Conservation (phyloP, 2,329 filamentous ascomycete species). For the Chaetomiaceae sp. region DNA sequence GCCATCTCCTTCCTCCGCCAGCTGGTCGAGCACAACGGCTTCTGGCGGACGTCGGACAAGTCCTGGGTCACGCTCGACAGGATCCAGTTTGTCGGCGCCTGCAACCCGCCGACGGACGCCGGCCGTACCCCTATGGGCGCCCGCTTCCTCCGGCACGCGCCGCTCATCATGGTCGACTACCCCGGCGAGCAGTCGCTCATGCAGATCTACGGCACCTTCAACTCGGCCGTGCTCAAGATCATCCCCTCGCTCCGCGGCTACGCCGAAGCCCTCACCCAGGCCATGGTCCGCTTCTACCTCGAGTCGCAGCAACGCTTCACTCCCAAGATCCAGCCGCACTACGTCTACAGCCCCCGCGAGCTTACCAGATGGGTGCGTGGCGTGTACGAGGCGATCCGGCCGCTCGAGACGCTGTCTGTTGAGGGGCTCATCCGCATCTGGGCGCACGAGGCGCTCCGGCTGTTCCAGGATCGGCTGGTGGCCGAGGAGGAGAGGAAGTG, state of each 20-base stretch:
- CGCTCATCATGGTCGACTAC: constrained; percentile 99
- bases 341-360: constrained; percentile 98
- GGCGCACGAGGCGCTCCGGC: constrained; percentile 91
- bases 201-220: constrained; percentile 99
- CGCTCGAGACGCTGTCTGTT: constrained; percentile 78
- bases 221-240: constrained; percentile 92
- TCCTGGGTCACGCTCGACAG: constrained; percentile 96
- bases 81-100: constrained; percentile 98
- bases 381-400: constrained; percentile 93
- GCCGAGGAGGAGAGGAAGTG: constrained; percentile 90
- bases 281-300: constrained; percentile 95
- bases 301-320: constrained; percentile 95
- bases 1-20: constrained; percentile 97
- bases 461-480: constrained; percentile 97
- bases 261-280: constrained; percentile 85
- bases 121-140: constrained; percentile 91
- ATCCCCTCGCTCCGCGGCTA: constrained; percentile 93
- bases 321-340: constrained; percentile 94
- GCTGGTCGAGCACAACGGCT: constrained; percentile 96
- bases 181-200: constrained; percentile 89
- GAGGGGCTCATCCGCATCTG: constrained; percentile 95
- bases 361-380: constrained; percentile 96
- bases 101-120: constrained; percentile 95
- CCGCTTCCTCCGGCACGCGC: constrained; percentile 90
- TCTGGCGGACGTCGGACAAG: constrained; percentile 97